These are phyloP conservation scores for Boletus sp. DNA, from an alignment of 768 basidiomycete genomes.

Conservation along the genomic window DNA sequence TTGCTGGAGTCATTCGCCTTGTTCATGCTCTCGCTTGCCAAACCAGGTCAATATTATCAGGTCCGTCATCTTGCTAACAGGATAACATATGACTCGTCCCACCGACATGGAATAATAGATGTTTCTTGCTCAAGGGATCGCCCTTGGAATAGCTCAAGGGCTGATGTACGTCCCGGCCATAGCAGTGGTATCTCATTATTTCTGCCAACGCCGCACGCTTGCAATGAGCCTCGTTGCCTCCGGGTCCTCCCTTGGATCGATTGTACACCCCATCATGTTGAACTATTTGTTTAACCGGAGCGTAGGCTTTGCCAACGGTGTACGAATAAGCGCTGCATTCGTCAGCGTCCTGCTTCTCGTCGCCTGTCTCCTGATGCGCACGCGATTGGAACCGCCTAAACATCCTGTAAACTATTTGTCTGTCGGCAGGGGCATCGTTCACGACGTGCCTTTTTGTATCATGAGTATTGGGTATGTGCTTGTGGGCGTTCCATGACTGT, in stretches of 20 bases:
- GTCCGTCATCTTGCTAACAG: slow-evolving; percentile 22
- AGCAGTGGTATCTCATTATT: slow-evolving; percentile 46
- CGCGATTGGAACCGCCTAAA: slow-evolving; percentile 38
- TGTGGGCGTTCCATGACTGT: background rate
- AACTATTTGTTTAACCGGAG: slow-evolving; percentile 22
- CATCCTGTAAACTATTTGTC: slow-evolving; percentile 10
- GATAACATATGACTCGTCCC: background rate
- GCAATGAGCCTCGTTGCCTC: slow-evolving; percentile 43
- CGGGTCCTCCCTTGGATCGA: slow-evolving; percentile 35
- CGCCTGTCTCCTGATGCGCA: slow-evolving; percentile 34
- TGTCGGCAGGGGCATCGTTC: slow-evolving; percentile 12
- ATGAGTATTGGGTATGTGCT: slow-evolving; percentile 23
- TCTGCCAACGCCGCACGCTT: slow-evolving; percentile 37
- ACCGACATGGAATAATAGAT: slow-evolving; percentile 30
- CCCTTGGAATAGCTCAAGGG: slow-evolving; percentile 45
- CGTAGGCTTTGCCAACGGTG: slow-evolving; percentile 42
- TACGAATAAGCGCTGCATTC: slow-evolving; percentile 47
- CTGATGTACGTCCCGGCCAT: slow-evolving; percentile 45
- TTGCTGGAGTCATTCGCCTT: slow-evolving; percentile 41
- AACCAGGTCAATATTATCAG: slow-evolving; percentile 43
- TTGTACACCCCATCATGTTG: slow-evolving; percentile 31
- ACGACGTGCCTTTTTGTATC: slow-evolving; percentile 17
- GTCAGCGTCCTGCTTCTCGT: slow-evolving; percentile 36
- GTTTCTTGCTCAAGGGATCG: slow-evolving; percentile 49
- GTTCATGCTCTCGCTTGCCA: slow-evolving; percentile 46